Evolutionary conservation across 371 early-diverging fungal genomes (phyloP).

Genomic region (Mortierella sp.): DNA sequence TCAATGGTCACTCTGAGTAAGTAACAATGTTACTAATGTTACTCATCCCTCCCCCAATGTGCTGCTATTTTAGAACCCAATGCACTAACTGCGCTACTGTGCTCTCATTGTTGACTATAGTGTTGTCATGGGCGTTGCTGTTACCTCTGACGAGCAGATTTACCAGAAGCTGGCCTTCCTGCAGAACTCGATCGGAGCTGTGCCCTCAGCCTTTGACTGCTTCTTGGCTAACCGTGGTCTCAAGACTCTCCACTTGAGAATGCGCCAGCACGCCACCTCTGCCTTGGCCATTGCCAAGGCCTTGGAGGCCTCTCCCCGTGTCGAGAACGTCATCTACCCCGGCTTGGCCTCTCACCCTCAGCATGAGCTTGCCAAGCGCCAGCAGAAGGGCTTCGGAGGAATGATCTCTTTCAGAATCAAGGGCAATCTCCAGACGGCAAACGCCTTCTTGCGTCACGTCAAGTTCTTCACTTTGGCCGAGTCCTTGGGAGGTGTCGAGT

Average conservation of each 20-base stretch:
- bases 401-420: constrained; percentile 90
- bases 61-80: background rate
- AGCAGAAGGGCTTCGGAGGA: constrained; percentile 86
- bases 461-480: constrained; percentile 87
- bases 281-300: constrained; percentile 82
- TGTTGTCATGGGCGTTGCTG: constrained; percentile 96
- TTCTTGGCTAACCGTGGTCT: constrained; percentile 95
- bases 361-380: constrained; percentile 82
- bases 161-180: constrained; percentile 85
- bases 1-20: constrained; percentile 96
- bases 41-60: background rate
- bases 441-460: constrained; percentile 73
- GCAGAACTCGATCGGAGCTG: constrained; percentile 96
- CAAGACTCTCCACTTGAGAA: constrained; percentile 95
- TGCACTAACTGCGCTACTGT: background rate
- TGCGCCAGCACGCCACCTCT: constrained; percentile 90
- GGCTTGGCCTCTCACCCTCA: constrained; percentile 85
- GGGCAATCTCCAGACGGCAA: constrained; percentile 74
- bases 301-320: constrained; percentile 70
- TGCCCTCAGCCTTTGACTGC: constrained; percentile 98
- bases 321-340: constrained; percentile 86
- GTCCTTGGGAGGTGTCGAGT: constrained; percentile 89
- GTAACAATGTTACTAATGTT: background rate
- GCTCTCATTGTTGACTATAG: constrained; percentile 5
- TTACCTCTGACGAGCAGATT: constrained; percentile 79